Evolutionary conservation across 495 filamentous ascomycete species (phyloP).

Genomic region (Xylaria venustula): DNA sequence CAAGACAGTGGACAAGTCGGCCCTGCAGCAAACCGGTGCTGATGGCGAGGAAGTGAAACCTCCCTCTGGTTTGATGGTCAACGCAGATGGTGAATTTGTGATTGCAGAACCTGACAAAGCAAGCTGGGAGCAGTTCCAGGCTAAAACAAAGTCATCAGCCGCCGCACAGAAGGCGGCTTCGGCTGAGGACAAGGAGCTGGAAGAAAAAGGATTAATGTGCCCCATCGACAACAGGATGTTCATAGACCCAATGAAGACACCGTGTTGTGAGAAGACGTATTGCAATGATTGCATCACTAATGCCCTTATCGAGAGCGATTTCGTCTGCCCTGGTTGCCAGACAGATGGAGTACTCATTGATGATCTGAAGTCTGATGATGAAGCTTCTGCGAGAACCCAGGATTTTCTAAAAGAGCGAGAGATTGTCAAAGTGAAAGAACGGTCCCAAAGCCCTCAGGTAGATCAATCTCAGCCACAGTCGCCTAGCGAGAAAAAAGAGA

Average conservation of each 20-base stretch:
- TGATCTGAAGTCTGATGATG: conserved; percentile 79
- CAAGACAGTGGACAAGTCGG: conserved; percentile 87
- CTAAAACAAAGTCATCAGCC: conserved; percentile 80
- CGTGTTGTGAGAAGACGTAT: conserved; percentile 95
- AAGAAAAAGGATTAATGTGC: conserved; percentile 86
- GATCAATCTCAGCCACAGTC: conserved; percentile 29
- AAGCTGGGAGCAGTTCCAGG: conserved; percentile 95
- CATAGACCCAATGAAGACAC: conserved; percentile 95
- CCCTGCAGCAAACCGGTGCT: conserved; percentile 67
- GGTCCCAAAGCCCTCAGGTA: conserved; percentile 37
- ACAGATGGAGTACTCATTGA: conserved; percentile 90
- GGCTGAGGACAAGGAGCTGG: conserved; percentile 70
- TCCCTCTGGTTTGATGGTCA: conserved; percentile 88
- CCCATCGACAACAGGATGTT: conserved; percentile 95
- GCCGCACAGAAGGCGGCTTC: conserved; percentile 70
- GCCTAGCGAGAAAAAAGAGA: conserved; percentile 24
- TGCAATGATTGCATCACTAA: conserved; percentile 99
- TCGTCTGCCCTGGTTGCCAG: conserved; percentile 88
- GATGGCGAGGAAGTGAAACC: conserved; percentile 73
- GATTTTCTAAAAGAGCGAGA: conserved; percentile 73
- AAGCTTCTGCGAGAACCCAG: conserved; percentile 72
- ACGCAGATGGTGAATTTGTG: conserved; percentile 95
- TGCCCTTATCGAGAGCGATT: conserved; percentile 95
- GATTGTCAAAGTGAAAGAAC: conserved; percentile 50
- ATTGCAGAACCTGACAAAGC: conserved; percentile 91